These are phyloP conservation scores for Thraustotheca clavata DNA, from an alignment of 352 stramenopile genomes.

Conservation along the genomic window DNA sequence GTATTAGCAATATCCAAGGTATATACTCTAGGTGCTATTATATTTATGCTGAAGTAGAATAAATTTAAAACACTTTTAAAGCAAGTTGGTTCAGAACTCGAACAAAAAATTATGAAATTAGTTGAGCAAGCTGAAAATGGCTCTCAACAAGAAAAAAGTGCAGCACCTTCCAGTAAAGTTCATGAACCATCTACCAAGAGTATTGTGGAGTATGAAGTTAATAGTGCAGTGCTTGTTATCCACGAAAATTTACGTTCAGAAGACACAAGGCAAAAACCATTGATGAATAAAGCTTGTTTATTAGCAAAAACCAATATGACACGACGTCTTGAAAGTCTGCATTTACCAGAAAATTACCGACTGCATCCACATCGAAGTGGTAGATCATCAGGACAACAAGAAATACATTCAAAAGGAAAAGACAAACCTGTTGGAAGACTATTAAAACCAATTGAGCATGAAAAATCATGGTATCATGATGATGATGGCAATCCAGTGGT, in stretches of 20 bases:
- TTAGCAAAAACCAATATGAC: conserved; percentile 10
- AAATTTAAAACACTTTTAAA: too few species aligned
- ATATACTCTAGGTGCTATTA: too few species aligned
- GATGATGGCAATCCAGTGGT: conserved; percentile 42
- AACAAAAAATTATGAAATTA: too few species aligned
- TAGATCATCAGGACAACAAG: too few species aligned
- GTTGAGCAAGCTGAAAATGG: too few species aligned
- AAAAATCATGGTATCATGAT: conserved; percentile 53
- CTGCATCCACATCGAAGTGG: conserved; percentile 28
- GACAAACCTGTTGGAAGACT: conserved; percentile 10
- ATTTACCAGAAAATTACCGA: conserved; percentile 7
- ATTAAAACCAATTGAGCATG: conserved; percentile 40
- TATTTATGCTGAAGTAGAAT: too few species aligned
- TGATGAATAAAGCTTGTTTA: not conserved
- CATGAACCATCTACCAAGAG: too few species aligned
- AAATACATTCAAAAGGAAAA: too few species aligned
- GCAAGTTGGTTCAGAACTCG: too few species aligned
- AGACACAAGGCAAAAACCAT: not conserved
- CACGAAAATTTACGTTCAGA: not conserved
- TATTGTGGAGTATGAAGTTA: not conserved
- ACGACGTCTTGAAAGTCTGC: conserved; percentile 3
- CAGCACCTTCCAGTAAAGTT: too few species aligned
- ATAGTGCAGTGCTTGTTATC: conserved; percentile 5
- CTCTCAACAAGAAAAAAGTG: too few species aligned
- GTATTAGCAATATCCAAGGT: too few species aligned